Conservation (phyloP, 768 basidiomycete genomes). For the Naganishia vaughanmartiniae region DNA sequence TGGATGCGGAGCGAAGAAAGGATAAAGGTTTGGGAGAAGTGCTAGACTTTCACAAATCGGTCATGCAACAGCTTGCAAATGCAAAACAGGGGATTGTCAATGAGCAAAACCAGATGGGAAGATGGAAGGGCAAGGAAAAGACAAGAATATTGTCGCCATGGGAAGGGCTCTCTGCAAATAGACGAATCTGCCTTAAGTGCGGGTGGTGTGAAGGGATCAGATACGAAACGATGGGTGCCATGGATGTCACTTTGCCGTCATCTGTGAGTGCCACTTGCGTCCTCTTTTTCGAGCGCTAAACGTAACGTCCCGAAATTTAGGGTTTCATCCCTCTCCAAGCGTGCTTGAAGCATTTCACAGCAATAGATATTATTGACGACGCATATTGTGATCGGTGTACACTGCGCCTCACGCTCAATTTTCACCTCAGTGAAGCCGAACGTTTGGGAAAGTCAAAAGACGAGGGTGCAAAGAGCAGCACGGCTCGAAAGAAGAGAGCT, state of each 20-base stretch:
- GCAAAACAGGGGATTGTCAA: not conserved
- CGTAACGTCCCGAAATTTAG: constrained; percentile 29
- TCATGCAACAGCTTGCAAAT: not conserved
- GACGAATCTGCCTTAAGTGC: constrained; percentile 80
- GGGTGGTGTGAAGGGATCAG: constrained; percentile 78
- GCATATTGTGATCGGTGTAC: constrained; percentile 92
- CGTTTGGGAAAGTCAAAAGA: constrained; percentile 51
- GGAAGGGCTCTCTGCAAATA: constrained; percentile 84
- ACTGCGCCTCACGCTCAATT: constrained; percentile 68
- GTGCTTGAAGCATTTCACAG: constrained; percentile 82
- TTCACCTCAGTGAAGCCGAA: constrained; percentile 63
- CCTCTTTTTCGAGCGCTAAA: not conserved
- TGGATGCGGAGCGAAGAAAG: constrained; percentile 68
- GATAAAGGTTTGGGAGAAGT: constrained; percentile 68
- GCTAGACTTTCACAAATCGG: constrained; percentile 1
- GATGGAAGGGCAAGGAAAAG: constrained; percentile 26
- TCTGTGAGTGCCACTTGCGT: constrained; percentile 34
- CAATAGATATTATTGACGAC: constrained; percentile 81
- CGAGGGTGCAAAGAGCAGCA: constrained; percentile 4
- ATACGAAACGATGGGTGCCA: constrained; percentile 69
- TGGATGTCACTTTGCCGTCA: constrained; percentile 47
- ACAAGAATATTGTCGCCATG: constrained; percentile 42
- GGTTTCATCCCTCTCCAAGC: constrained; percentile 63
- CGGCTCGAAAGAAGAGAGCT: constrained; percentile 52
- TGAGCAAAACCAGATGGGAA: not conserved